Conservation (phyloP, 2,329 filamentous ascomycete species). For the Fusarium aywerte region DNA sequence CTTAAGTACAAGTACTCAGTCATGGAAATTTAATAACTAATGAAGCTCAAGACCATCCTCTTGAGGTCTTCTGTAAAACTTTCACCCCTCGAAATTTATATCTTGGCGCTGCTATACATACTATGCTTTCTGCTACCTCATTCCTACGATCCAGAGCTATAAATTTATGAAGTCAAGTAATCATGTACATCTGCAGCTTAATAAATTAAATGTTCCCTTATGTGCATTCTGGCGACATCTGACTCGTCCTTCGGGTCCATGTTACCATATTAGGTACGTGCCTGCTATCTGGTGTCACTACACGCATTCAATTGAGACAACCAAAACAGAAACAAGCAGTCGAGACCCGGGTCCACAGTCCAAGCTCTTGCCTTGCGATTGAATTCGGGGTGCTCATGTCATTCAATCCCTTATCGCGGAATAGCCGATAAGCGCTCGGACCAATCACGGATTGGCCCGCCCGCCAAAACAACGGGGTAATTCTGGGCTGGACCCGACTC, state of each 20-base stretch:
- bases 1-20: neutral
- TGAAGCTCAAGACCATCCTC: neutral
- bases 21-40: neutral
- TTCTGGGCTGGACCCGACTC: conserved; percentile 33
- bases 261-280: too few species aligned
- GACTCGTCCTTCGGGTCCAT: neutral
- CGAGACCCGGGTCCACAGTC: neutral
- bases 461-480: conserved; percentile 34
- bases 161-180: neutral
- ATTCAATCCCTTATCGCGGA: conserved; percentile 36
- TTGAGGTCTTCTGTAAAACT: neutral
- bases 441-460: conserved; percentile 41
- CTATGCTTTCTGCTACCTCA: neutral
- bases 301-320: neutral
- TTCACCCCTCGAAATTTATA: neutral
- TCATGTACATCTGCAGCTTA: neutral
- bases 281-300: neutral
- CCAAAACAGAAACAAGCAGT: neutral
- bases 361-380: conserved; percentile 18
- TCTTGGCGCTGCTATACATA: neutral
- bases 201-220: neutral
- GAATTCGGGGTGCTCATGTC: conserved; percentile 23
- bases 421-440: conserved; percentile 38
- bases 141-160: neutral
- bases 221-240: neutral